Evolutionary conservation across 495 filamentous ascomycete species (phyloP).

Genomic region (Sordaria brevicollis): DNA sequence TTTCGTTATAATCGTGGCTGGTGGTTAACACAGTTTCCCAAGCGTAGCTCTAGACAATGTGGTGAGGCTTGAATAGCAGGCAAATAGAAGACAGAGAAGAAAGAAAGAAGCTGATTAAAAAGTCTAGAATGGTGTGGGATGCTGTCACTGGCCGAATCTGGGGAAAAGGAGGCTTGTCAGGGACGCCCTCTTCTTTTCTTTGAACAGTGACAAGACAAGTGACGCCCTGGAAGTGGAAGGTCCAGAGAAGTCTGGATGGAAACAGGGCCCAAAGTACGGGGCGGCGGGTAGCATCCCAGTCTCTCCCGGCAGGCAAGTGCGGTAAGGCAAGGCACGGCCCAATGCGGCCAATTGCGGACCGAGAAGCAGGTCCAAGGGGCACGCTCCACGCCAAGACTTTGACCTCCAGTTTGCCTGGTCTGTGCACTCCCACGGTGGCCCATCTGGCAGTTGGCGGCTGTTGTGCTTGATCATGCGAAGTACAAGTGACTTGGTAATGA

Average conservation of each 20-base stretch:
- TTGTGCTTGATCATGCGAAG: not conserved
- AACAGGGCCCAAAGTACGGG: not conserved
- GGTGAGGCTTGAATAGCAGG: not conserved
- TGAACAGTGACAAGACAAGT: not conserved
- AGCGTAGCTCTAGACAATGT: not conserved
- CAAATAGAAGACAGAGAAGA: not conserved
- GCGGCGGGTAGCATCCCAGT: not conserved
- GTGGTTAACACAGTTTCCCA: not conserved
- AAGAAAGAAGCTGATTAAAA: not conserved
- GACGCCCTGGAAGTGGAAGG: not conserved
- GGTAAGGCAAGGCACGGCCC: not conserved
- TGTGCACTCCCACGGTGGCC: not conserved
- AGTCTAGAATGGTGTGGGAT: not conserved
- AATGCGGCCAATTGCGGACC: not conserved
- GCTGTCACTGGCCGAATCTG: not conserved
- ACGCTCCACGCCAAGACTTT: not conserved
- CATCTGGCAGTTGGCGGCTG: not conserved
- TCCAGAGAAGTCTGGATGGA: not conserved
- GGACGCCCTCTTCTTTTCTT: not conserved
- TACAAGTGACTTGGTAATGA: not conserved
- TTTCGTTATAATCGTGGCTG: not conserved
- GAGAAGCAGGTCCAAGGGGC: not conserved
- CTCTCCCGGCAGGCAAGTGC: not conserved
- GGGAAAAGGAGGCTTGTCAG: not conserved
- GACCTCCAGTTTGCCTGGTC: not conserved